A percentile compares a stretch with the other conserved stretches of the same genome.
Evolutionary conservation across 2,329 filamentous ascomycete species (phyloP).

Genomic region (Scortechinia acanthostroma): DNA sequence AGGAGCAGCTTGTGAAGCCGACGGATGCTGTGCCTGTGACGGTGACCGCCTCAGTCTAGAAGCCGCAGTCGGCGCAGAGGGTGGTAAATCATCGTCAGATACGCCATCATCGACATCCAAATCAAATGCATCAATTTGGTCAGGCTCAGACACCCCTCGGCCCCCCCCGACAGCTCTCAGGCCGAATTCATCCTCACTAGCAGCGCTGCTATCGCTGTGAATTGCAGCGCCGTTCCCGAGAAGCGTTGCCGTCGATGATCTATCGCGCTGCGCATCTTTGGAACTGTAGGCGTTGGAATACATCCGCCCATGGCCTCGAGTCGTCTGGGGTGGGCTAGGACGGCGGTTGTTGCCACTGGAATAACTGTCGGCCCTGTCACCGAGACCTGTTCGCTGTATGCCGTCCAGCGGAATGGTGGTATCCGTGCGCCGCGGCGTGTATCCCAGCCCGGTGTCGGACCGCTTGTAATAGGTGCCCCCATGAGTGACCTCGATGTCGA

Average conservation of each 20-base stretch:
- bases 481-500: slow-evolving; percentile 79
- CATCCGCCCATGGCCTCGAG: slow-evolving; percentile 27
- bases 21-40: background rate
- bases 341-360: slow-evolving; percentile 30
- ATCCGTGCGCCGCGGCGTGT: slow-evolving; percentile 57
- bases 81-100: background rate
- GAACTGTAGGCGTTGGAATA: slow-evolving; percentile 37
- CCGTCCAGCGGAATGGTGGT: slow-evolving; percentile 47
- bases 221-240: slow-evolving; percentile 20
- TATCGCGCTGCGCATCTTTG: slow-evolving; percentile 30
- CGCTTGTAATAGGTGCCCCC: slow-evolving; percentile 75
- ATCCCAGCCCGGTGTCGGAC: slow-evolving; percentile 70
- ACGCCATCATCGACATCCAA: background rate
- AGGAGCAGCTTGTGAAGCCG: background rate
- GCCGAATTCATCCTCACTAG: slow-evolving; percentile 40
- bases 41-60: background rate
- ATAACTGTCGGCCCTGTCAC: background rate
- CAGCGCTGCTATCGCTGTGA: slow-evolving; percentile 29
- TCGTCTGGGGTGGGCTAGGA: slow-evolving; percentile 19
- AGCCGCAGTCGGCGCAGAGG: background rate
- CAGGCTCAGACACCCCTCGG: background rate
- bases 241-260: slow-evolving; percentile 37
- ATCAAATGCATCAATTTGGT: background rate
- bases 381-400: slow-evolving; percentile 18
- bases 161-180: slow-evolving; percentile 13